Percentiles rank a stretch among this genome's conserved stretches.
phyloP scores from a whole-genome alignment of 139 green algal genomes.

The Tetradesmus lagerheimii region DNA sequence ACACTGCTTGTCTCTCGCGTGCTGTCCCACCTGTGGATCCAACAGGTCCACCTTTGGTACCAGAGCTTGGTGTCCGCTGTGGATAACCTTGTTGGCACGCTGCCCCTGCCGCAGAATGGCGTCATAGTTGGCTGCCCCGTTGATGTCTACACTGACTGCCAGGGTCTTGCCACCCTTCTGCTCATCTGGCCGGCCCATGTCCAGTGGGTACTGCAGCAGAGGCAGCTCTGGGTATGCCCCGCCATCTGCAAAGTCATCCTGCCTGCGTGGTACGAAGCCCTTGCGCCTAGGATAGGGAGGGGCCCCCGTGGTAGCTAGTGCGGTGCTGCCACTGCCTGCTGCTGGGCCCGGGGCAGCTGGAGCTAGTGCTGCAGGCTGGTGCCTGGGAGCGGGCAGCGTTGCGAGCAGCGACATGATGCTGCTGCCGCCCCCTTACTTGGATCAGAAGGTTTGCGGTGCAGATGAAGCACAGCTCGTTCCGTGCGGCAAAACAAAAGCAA shows the following conservation, averaged over 20 bases:
- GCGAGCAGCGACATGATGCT: slow-evolving; percentile 45
- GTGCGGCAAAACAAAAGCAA: not conserved
- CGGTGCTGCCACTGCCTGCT: slow-evolving; percentile 9
- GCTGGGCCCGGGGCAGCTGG: not conserved
- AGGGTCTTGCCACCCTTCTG: slow-evolving; percentile 76
- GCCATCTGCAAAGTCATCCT: slow-evolving; percentile 92
- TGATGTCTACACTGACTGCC: slow-evolving; percentile 80
- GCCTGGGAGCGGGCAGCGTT: slow-evolving; percentile 35
- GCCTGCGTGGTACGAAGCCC: slow-evolving; percentile 80
- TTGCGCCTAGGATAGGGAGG: slow-evolving; percentile 80
- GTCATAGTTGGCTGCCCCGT: slow-evolving; percentile 91
- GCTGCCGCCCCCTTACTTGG: not conserved
- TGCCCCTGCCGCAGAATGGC: slow-evolving; percentile 85
- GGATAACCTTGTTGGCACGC: slow-evolving; percentile 81
- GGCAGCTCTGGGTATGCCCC: slow-evolving; percentile 92
- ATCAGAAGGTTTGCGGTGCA: not conserved
- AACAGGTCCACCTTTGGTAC: slow-evolving; percentile 91
- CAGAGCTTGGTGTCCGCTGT: slow-evolving; percentile 82
- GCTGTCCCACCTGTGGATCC: slow-evolving; percentile 60
- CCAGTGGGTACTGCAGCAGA: slow-evolving; percentile 93
- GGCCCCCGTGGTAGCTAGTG: slow-evolving; percentile 57
- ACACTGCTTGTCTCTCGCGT: not conserved
- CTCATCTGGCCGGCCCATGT: slow-evolving; percentile 80
- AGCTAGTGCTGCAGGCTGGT: not conserved
- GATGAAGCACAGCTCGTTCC: not conserved